Evolutionary conservation across 2,329 filamentous ascomycete species (phyloP).

Genomic region (Diaporthe vexans): DNA sequence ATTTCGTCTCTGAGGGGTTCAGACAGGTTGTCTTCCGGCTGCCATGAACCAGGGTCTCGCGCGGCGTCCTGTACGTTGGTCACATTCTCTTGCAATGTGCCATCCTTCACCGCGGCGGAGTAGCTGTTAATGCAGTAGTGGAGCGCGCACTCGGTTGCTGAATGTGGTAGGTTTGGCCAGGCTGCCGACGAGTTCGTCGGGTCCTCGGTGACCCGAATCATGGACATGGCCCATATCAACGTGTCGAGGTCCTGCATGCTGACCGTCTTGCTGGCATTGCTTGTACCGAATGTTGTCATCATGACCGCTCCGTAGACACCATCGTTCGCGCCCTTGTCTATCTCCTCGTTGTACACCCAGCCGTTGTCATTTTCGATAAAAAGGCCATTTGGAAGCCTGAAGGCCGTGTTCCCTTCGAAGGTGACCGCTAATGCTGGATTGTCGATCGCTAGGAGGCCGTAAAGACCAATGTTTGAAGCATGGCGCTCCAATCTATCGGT

Average conservation of each 20-base stretch:
- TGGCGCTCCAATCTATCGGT: slow-evolving; percentile 4
- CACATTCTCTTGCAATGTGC: background rate
- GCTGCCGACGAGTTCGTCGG: background rate
- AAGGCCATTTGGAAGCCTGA: slow-evolving; percentile 32
- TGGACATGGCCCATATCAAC: slow-evolving; percentile 32
- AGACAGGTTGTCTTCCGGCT: background rate
- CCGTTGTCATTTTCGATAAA: slow-evolving; percentile 33
- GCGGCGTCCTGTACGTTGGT: background rate
- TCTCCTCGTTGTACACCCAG: slow-evolving; percentile 6
- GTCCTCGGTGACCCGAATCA: slow-evolving; percentile 17
- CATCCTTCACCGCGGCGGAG: slow-evolving; percentile 9
- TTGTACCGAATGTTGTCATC: slow-evolving; percentile 33
- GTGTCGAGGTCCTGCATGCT: slow-evolving; percentile 26
- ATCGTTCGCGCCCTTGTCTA: background rate
- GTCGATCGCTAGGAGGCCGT: background rate
- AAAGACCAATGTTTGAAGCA: slow-evolving; percentile 12
- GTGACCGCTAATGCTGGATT: background rate
- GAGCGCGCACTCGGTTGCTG: slow-evolving; percentile 24
- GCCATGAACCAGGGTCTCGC: slow-evolving; percentile 11
- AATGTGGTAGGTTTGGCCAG: slow-evolving; percentile 28
- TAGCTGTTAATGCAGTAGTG: slow-evolving; percentile 35
- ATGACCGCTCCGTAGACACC: slow-evolving; percentile 6
- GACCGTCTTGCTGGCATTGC: slow-evolving; percentile 33
- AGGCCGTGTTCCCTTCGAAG: slow-evolving; percentile 13
- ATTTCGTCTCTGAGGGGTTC: background rate